Conservation (phyloP, 202 grass and related monocot species). For the Musa balbisiana region DNA sequence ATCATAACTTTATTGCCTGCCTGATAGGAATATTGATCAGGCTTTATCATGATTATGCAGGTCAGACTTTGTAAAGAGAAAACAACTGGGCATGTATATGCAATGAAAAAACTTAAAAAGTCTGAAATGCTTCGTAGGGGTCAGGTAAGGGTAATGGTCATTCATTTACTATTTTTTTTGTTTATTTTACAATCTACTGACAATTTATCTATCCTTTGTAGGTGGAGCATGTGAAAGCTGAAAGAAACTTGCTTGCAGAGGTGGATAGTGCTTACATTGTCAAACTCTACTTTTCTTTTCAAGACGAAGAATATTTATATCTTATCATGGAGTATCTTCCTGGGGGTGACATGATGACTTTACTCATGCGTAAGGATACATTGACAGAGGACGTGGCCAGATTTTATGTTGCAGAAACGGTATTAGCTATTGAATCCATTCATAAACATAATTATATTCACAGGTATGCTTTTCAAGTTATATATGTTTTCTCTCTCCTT, state of each 20-base stretch:
- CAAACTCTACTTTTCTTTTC: conserved; percentile 18
- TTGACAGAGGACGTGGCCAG: conserved; percentile 8
- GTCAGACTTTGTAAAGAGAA: conserved; percentile 96
- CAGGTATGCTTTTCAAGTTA: background rate
- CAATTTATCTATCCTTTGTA: background rate
- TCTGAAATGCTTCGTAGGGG: conserved; percentile 99
- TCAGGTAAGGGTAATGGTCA: conserved; percentile 43
- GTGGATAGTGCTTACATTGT: conserved; percentile 18
- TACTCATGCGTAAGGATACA: conserved; percentile 19
- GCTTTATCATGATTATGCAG: conserved; percentile 38
- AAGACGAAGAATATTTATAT: conserved; percentile 19
- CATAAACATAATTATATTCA: conserved; percentile 16
- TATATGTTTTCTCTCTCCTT: background rate
- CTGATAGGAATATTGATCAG: conserved; percentile 4
- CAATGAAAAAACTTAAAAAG: conserved; percentile 99
- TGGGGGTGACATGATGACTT: conserved; percentile 21
- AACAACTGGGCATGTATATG: conserved; percentile 64
- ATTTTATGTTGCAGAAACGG: conserved; percentile 20
- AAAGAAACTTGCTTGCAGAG: conserved; percentile 19
- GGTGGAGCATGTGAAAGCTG: conserved; percentile 18
- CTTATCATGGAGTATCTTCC: conserved; percentile 23
- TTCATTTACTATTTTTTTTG: background rate
- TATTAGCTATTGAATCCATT: conserved; percentile 20
- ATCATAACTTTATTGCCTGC: too few relatives aligned
- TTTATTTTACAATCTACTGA: background rate